Evolutionary conservation across 148 eudicot genomes (phyloP).

Genomic region (Chenopodium suecicum): DNA sequence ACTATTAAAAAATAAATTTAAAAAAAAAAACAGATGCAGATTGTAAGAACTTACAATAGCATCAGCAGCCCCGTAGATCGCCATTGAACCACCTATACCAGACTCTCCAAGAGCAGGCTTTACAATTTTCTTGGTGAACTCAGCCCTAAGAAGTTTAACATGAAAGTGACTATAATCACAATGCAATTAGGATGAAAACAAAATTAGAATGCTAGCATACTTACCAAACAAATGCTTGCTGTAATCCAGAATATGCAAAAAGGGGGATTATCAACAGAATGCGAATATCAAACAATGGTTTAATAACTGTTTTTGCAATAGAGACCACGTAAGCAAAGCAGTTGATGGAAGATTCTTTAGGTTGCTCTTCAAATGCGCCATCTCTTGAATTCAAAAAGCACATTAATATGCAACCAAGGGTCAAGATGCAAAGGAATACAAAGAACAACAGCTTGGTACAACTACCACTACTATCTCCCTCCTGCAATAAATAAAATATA

Average conservation of each 20-base stretch:
- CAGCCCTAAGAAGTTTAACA: slow-evolving; percentile 56
- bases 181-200: neutral
- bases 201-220: neutral
- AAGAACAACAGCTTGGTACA: slow-evolving; percentile 70
- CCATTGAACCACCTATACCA: slow-evolving; percentile 97
- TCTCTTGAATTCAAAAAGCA: slow-evolving; percentile 73
- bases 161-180: slow-evolving; percentile 13
- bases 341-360: slow-evolving; percentile 39
- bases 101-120: slow-evolving; percentile 86
- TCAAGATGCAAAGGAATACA: slow-evolving; percentile 78
- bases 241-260: slow-evolving; percentile 94
- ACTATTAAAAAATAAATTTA: neutral
- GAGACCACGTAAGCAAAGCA: slow-evolving; percentile 48
- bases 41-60: slow-evolving; percentile 67
- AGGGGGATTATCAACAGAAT: slow-evolving; percentile 83
- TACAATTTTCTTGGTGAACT: slow-evolving; percentile 73
- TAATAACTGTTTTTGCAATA: slow-evolving; percentile 50
- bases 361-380: slow-evolving; percentile 44
- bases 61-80: slow-evolving; percentile 89
- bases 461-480: slow-evolving; percentile 74
- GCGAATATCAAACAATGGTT: slow-evolving; percentile 61
- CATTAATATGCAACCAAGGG: slow-evolving; percentile 77
- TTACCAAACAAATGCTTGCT: slow-evolving; percentile 99
- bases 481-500: slow-evolving; percentile 50
- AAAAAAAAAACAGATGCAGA: neutral